These are phyloP conservation scores for Alternaria arbusti DNA, from an alignment of 2,329 filamentous ascomycete genomes.

Conservation along the genomic window DNA sequence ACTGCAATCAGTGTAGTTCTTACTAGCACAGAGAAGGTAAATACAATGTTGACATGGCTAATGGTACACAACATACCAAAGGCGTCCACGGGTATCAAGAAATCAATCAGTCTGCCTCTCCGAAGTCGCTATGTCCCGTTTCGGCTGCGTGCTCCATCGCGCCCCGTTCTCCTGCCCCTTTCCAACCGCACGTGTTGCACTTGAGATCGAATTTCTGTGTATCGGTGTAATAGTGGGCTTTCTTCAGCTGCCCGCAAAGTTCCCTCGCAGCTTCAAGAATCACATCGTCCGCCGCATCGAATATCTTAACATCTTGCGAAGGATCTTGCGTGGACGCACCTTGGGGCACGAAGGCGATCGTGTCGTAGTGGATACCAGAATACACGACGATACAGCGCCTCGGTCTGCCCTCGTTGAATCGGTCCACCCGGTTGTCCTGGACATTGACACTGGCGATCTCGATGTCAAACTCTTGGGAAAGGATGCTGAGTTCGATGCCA, in stretches of 20 bases:
- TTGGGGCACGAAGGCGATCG: slow-evolving; percentile 74
- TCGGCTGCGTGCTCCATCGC: slow-evolving; percentile 67
- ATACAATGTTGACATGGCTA: background rate
- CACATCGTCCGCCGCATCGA: slow-evolving; percentile 64
- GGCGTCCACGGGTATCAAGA: background rate
- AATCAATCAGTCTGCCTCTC: slow-evolving; percentile 33
- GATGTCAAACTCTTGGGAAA: slow-evolving; percentile 83
- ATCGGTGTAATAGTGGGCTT: slow-evolving; percentile 86
- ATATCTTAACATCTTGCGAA: slow-evolving; percentile 80
- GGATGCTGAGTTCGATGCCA: slow-evolving; percentile 84
- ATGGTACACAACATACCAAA: background rate
- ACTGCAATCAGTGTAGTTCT: background rate
- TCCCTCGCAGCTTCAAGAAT: slow-evolving; percentile 65
- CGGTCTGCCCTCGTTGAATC: slow-evolving; percentile 74
- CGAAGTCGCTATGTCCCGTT: slow-evolving; percentile 56
- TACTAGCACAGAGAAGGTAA: background rate
- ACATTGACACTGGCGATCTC: slow-evolving; percentile 89
- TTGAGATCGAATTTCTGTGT: slow-evolving; percentile 78
- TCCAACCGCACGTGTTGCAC: slow-evolving; percentile 76
- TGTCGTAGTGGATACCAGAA: slow-evolving; percentile 92
- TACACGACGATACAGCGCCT: slow-evolving; percentile 83
- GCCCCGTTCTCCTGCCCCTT: slow-evolving; percentile 69
- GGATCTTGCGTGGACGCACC: slow-evolving; percentile 66
- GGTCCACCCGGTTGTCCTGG: slow-evolving; percentile 69
- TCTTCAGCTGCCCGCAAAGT: slow-evolving; percentile 65